Evolutionary conservation across 2,329 filamentous ascomycete species (phyloP).

Genomic region (Colletotrichum limetticola): DNA sequence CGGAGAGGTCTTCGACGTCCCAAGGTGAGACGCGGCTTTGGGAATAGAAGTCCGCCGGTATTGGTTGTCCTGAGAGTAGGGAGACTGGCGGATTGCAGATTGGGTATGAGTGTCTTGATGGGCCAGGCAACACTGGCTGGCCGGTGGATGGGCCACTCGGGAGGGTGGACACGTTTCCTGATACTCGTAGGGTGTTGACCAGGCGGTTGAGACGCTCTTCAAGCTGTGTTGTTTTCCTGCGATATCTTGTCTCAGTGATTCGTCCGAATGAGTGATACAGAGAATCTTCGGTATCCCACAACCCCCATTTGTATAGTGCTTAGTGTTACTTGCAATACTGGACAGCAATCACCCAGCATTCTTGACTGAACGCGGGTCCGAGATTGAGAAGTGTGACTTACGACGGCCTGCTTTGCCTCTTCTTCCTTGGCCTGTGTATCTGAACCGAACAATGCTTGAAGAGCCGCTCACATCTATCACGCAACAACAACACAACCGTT

Average conservation of each 20-base stretch:
- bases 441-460: constrained; percentile 59
- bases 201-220: constrained; percentile 61
- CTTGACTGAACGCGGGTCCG: not conserved
- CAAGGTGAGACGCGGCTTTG: constrained; percentile 14
- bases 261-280: too few relatives aligned
- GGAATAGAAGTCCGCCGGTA: not conserved
- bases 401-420: constrained; percentile 61
- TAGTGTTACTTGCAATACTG: not conserved
- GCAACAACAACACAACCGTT: not conserved
- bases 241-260: not conserved
- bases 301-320: not conserved
- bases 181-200: constrained; percentile 57
- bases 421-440: constrained; percentile 61
- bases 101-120: not conserved
- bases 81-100: not conserved
- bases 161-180: constrained; percentile 46
- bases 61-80: not conserved
- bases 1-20: constrained; percentile 29
- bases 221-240: constrained; percentile 59
- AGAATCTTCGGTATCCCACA: not conserved
- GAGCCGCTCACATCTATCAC: constrained; percentile 57
- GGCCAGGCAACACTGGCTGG: too few relatives aligned
- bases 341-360: too few relatives aligned
- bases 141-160: not conserved
- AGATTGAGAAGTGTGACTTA: constrained; percentile 46